Conservation (phyloP, 140 eudicot genomes). For the Oenanthe javanica region DNA sequence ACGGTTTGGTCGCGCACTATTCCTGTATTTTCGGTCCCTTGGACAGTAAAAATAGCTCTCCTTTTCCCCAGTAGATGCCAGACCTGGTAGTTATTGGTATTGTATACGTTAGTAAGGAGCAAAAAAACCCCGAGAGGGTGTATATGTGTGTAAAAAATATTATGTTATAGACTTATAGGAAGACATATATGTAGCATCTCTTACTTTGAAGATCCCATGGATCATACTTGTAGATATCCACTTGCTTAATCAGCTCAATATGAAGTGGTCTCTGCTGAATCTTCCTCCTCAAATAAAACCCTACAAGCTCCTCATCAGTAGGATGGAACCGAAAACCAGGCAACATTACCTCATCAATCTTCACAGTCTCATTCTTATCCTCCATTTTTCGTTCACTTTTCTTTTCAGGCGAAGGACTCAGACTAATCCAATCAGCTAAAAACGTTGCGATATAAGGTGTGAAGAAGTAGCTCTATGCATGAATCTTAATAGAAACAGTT, state of each 20-base stretch:
- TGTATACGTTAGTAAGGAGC: background rate
- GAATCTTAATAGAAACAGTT: background rate
- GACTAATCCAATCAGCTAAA: background rate
- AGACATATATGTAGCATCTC: conserved; percentile 7
- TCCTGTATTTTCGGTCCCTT: conserved; percentile 87
- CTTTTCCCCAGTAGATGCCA: conserved; percentile 84
- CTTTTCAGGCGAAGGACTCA: background rate
- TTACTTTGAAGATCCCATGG: conserved; percentile 99
- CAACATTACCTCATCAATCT: conserved; percentile 68
- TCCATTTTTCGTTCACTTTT: conserved; percentile 25
- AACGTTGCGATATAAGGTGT: background rate
- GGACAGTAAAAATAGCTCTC: conserved; percentile 97
- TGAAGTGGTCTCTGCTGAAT: conserved; percentile 58
- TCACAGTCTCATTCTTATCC: conserved; percentile 42
- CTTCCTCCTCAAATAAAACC: conserved; percentile 68
- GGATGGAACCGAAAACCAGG: conserved; percentile 96
- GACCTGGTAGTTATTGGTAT: conserved; percentile 26
- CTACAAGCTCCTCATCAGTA: conserved; percentile 91
- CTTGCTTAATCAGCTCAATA: conserved; percentile 81
- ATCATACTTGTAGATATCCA: conserved; percentile 78
- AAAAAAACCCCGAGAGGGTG: background rate
- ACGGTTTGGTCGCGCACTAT: conserved; percentile 83
- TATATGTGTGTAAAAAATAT: background rate
- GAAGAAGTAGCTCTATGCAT: background rate
- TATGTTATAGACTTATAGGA: background rate